Evolutionary conservation across 2,329 filamentous ascomycete genomes (phyloP), one percentile per base, ranked within the genome.

Genomic region (Xylaria polymorpha): DNA sequence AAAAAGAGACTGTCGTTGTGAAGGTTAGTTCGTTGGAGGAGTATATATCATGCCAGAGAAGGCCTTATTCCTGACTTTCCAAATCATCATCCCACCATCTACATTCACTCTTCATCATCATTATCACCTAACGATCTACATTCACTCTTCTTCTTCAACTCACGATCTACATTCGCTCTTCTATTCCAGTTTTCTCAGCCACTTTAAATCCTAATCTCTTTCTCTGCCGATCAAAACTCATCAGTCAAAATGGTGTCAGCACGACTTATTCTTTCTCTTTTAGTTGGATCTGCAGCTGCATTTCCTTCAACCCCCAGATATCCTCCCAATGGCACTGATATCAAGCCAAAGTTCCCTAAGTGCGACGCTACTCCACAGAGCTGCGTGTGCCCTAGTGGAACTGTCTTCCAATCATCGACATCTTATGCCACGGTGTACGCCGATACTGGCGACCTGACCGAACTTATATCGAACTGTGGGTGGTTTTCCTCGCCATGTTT

Each of bases 381-480:
- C 39, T 59, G 56, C 41, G 39, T 44, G 15, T 59, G 56, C 56
- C 56, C 56, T 10, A 18, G n/a, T 4, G 56, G 56, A 46, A 59
- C 56, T 12, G 20, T 46, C 39, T 59, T 59, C 22, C 56, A 59
- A 46, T 18, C 39, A 32, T 59, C 56, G 32, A 59, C 56, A 9
- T 59, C 56, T 7, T 59, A 59, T 46, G 56, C 56, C 15, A 44
- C 15, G 39, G 25, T 59, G 25, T 59, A 59, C 18, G 56, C 56
- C 6, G 56, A 59, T 44, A 59, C 56, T 44, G 56, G 56, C 56
- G 56, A 59, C 35, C 56, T 59, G 12, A 59, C 56, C 39, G 39
- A 59, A 22, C 56, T 59, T 59, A 46, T 59, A 29, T 59, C 56
- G 15, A 59, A 59, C 7, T 59, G 56, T 59, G 39, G 46, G 41